Evolutionary conservation across 306 rosid genomes (phyloP).

Genomic region (Sicyos baderoa): DNA sequence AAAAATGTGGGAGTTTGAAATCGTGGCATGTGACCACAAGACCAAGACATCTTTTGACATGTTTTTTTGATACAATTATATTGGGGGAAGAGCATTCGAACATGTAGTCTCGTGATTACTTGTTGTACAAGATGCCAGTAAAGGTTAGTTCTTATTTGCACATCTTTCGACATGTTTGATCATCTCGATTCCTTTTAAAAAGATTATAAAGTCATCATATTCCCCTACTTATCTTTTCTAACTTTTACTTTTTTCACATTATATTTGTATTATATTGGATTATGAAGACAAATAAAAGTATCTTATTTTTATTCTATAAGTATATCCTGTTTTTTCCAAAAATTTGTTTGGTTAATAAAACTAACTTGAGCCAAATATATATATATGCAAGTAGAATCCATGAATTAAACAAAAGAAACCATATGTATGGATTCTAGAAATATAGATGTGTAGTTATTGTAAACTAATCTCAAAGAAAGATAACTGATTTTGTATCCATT

Average conservation of each 20-base stretch:
- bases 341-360: not conserved
- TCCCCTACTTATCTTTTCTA: not conserved
- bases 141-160: too few species aligned
- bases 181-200: slow-evolving; percentile 5
- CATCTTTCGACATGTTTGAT: slow-evolving; percentile 1
- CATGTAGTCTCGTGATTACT: too few species aligned
- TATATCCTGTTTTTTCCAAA: not conserved
- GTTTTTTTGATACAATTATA: too few species aligned
- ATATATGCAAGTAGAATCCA: too few species aligned
- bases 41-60: slow-evolving; percentile 4
- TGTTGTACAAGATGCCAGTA: too few species aligned
- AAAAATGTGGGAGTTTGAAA: not conserved
- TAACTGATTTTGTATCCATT: too few species aligned
- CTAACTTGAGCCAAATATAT: not conserved
- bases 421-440: too few species aligned
- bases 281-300: not conserved
- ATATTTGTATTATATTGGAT: not conserved
- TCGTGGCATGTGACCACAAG: not conserved
- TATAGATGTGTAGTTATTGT: too few species aligned
- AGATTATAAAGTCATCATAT: not conserved
- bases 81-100: too few species aligned
- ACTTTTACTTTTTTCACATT: not conserved
- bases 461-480: too few species aligned
- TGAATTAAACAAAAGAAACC: too few species aligned
- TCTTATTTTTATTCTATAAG: not conserved